Percentiles rank a stretch among this genome's conserved stretches.
Conservation (phyloP, 306 rosid species). For the Cucumis cinereus region DNA sequence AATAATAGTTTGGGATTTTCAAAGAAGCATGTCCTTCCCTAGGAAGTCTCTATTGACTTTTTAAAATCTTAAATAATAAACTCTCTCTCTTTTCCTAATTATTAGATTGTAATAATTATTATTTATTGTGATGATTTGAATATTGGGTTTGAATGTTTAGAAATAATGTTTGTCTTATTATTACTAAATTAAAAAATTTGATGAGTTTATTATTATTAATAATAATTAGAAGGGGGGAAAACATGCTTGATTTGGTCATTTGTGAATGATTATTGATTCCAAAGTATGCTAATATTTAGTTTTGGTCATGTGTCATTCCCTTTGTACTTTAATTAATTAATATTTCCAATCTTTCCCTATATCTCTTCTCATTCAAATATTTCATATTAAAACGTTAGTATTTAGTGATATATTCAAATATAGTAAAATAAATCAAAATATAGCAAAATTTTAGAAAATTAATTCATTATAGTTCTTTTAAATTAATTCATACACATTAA, state of each 20-base stretch:
- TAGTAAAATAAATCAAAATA: too few species aligned
- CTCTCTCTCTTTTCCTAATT: background rate
- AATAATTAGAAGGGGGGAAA: background rate
- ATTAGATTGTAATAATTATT: background rate
- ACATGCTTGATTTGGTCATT: background rate
- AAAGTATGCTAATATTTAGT: background rate
- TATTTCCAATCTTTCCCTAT: background rate
- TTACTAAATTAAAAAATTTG: background rate
- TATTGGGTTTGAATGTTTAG: background rate
- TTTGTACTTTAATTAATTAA: background rate
- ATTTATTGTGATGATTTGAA: background rate
- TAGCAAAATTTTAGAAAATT: too few species aligned
- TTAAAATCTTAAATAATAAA: background rate
- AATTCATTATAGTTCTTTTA: too few species aligned
- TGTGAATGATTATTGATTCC: background rate
- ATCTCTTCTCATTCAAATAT: too few species aligned
- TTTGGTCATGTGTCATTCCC: background rate
- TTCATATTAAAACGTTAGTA: too few species aligned
- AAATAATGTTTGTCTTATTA: background rate
- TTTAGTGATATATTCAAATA: too few species aligned
- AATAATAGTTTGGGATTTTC: background rate
- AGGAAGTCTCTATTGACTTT: background rate
- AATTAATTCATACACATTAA: too few species aligned
- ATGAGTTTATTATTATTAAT: background rate
- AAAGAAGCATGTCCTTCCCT: background rate